Evolutionary conservation across 2,329 filamentous ascomycete genomes (phyloP), one percentile per base, ranked within the genome.

Genomic region (Peltaster fructicola): DNA sequence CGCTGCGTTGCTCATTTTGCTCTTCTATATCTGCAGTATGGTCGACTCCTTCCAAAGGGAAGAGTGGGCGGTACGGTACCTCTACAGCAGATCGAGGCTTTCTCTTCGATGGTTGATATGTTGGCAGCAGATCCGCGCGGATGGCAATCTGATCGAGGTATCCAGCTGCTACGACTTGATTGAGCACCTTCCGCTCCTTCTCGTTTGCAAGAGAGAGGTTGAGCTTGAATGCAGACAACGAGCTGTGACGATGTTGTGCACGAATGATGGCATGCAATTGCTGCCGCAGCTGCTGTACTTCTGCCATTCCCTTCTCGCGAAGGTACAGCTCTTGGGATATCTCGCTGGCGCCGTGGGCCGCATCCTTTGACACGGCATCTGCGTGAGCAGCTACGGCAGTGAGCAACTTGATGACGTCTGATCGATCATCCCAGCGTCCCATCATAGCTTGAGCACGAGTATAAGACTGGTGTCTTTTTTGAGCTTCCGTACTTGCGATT

Each of bases 101-200:
- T 10, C 74, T 63, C 26, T 31, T 22, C 32, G 74, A 70, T 1
- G 73, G 72, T 1, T 79, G 77, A 8, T 63, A 64, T 1, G 32
- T 28, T 3, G 21, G 34, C 7, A 80, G 64, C n/a, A 81, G 59
- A 49, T 98, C 85, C 4, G 79, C 80, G 31, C 88, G 78, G 38
- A 95, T 82, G 22, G 88, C 88, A 19, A 98, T 67, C 38, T 93
- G 78, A 51, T 98, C 88, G 42, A 95, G 71, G 54, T 93, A 95
- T 1, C 85, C 88, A 0, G 81, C 76, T 0, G 85, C 80, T 12
- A 80, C 72, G 54, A 95, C 90, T 45, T 93, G 80, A 49, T 90
- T 91, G 14, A 98, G 59, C 1, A 80, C 71, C 22, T 73, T 72
- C 14, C 90, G 58, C 43, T 50, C 74, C 36, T 72, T 75, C 5